These are phyloP conservation scores for Elsinoe arachidis DNA, from an alignment of 2,329 filamentous ascomycete species.

Conservation along the genomic window DNA sequence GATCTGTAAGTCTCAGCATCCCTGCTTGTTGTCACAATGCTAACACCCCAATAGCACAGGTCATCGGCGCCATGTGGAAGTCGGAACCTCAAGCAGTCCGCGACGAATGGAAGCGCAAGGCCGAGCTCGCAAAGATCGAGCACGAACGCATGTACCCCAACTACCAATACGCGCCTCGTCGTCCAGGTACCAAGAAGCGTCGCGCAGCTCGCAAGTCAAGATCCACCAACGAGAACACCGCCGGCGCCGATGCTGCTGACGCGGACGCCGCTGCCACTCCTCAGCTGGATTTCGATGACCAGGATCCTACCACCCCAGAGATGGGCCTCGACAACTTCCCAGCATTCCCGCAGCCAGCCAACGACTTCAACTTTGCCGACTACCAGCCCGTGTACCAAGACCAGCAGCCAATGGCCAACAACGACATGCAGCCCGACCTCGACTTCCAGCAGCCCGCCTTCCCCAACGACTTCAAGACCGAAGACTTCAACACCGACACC, in stretches of 20 bases:
- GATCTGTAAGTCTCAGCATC: constrained; percentile 31
- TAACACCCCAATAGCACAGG: constrained; percentile 18
- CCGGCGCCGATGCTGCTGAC: not conserved
- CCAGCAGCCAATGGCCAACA: not conserved
- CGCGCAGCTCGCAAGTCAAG: constrained; percentile 25
- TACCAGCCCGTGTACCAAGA: not conserved
- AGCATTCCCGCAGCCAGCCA: no score
- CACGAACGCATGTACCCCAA: constrained; percentile 34
- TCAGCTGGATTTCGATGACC: no score
- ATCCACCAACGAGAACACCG: not conserved
- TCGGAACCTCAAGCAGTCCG: constrained; percentile 30
- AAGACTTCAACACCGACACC: not conserved
- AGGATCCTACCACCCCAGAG: no score
- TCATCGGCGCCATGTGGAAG: constrained; percentile 37
- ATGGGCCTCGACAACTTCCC: no score
- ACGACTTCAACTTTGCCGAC: no score
- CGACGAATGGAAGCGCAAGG: constrained; percentile 30
- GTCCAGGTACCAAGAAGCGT: constrained; percentile 39
- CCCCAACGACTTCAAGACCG: not conserved
- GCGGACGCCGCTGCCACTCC: no score
- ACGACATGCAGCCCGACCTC: not conserved
- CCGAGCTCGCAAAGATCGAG: constrained; percentile 32
- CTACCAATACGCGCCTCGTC: constrained; percentile 41
- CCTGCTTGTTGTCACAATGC: not conserved
- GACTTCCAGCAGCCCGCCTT: not conserved